Evolutionary conservation across 768 basidiomycete species (phyloP).

Genomic region (Phlegmacium glaucopus): DNA sequence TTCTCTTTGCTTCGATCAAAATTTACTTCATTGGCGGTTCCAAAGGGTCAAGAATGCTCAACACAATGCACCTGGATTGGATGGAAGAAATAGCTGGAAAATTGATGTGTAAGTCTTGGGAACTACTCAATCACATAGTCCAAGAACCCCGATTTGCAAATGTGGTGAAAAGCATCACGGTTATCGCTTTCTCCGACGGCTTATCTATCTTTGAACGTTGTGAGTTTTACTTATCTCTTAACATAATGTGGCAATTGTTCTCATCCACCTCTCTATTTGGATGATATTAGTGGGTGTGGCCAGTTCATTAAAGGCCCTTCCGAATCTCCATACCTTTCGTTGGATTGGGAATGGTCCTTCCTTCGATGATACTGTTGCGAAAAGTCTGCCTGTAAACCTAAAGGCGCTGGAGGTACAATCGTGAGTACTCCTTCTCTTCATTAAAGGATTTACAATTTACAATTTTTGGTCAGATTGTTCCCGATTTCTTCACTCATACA

Average conservation of each 20-base stretch:
- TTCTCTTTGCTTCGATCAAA: slow-evolving; percentile 33
- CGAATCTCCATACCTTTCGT: slow-evolving; percentile 33
- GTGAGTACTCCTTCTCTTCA: slow-evolving; percentile 15
- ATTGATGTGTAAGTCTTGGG: slow-evolving; percentile 37
- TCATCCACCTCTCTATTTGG: background rate
- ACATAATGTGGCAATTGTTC: background rate
- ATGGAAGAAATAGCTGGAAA: slow-evolving; percentile 23
- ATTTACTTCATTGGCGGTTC: slow-evolving; percentile 33
- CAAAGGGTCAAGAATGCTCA: slow-evolving; percentile 24
- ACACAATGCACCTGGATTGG: slow-evolving; percentile 25
- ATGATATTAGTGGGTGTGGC: slow-evolving; percentile 27
- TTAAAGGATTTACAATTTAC: background rate
- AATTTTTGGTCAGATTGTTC: slow-evolving; percentile 17
- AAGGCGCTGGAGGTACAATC: slow-evolving; percentile 28
- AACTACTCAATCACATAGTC: slow-evolving; percentile 34
- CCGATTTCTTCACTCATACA: slow-evolving; percentile 22
- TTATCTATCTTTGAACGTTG: slow-evolving; percentile 35
- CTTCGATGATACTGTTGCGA: slow-evolving; percentile 24
- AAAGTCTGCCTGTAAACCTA: slow-evolving; percentile 25
- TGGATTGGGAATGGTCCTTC: slow-evolving; percentile 34
- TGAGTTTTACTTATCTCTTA: slow-evolving; percentile 12
- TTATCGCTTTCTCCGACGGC: slow-evolving; percentile 32
- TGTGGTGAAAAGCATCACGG: slow-evolving; percentile 32
- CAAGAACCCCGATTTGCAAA: slow-evolving; percentile 31
- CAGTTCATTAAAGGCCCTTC: slow-evolving; percentile 27